Evolutionary conservation across 2,329 filamentous ascomycete species (phyloP).

Genomic region (Neobulgaria alba): DNA sequence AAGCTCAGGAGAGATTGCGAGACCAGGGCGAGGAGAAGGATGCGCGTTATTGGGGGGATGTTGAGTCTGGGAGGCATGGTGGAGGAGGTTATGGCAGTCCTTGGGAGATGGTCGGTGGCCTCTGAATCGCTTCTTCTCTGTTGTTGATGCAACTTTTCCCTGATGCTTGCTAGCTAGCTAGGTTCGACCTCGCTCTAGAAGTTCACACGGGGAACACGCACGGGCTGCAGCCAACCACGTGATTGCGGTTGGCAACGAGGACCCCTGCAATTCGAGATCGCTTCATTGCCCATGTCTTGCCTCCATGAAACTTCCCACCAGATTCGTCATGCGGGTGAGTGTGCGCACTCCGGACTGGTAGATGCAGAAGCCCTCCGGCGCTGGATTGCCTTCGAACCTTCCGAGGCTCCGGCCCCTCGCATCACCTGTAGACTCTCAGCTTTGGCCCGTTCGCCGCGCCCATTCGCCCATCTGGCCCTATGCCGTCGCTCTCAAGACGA

Average conservation of each 20-base stretch:
- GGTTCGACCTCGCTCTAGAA: background rate
- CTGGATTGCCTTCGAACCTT: no score
- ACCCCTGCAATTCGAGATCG: no score
- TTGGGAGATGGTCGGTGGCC: background rate
- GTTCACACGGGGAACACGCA: background rate
- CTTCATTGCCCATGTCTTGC: background rate
- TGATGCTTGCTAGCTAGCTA: background rate
- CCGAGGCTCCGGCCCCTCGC: no score
- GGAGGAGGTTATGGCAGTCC: conserved; percentile 13
- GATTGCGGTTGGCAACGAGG: no score
- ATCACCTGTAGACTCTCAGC: background rate
- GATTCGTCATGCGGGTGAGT: background rate
- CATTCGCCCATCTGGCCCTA: background rate
- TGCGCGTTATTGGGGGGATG: conserved; percentile 83
- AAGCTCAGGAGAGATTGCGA: conserved; percentile 77
- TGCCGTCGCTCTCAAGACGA: background rate
- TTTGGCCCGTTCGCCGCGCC: background rate
- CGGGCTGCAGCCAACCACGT: no score
- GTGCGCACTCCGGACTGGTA: no score
- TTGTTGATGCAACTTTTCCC: background rate
- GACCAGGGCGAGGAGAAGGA: conserved; percentile 65
- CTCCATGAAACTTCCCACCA: background rate
- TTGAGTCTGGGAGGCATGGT: conserved; percentile 77
- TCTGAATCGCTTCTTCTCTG: background rate
- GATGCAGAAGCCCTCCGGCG: no score